phyloP scores from a whole-genome alignment of 1,284 basidiomycete species.

The Cryptococcus sp. region DNA sequence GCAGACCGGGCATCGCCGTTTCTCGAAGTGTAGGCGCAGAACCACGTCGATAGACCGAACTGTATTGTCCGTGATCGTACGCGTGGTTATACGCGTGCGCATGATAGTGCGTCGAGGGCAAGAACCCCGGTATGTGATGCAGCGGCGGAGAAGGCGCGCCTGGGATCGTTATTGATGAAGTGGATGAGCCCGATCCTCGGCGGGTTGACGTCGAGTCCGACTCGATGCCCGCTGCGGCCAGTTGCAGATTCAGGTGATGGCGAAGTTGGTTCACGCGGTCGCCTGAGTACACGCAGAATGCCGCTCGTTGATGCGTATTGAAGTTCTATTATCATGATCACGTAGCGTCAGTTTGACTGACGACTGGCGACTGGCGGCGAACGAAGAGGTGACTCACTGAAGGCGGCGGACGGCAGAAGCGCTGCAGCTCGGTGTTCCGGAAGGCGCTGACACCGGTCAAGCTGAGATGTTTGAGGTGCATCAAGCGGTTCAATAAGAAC shows the following conservation, averaged over 20 bases:
- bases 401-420: constrained; percentile 86
- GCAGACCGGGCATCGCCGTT: constrained; percentile 12
- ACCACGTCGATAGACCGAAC: constrained; percentile 10
- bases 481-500: constrained; percentile 81
- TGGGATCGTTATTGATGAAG: constrained; percentile 29
- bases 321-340: constrained; percentile 67
- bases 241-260: constrained; percentile 61
- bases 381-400: constrained; percentile 60
- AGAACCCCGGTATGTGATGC: background rate
- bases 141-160: constrained; percentile 3
- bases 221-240: constrained; percentile 14
- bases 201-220: constrained; percentile 28
- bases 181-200: constrained; percentile 31
- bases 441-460: constrained; percentile 95
- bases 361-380: background rate
- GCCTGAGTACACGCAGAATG: constrained; percentile 97
- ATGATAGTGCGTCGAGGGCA: background rate
- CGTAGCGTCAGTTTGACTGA: background rate
- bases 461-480: constrained; percentile 89
- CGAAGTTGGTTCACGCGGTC: constrained; percentile 84
- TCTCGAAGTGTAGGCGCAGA: constrained; percentile 8
- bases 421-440: constrained; percentile 78
- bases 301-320: constrained; percentile 83
- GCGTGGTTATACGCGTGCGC: background rate
- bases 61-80: background rate